Conservation (phyloP, 202 grass and related monocot genomes). For the Brachypodium distachyon region DNA sequence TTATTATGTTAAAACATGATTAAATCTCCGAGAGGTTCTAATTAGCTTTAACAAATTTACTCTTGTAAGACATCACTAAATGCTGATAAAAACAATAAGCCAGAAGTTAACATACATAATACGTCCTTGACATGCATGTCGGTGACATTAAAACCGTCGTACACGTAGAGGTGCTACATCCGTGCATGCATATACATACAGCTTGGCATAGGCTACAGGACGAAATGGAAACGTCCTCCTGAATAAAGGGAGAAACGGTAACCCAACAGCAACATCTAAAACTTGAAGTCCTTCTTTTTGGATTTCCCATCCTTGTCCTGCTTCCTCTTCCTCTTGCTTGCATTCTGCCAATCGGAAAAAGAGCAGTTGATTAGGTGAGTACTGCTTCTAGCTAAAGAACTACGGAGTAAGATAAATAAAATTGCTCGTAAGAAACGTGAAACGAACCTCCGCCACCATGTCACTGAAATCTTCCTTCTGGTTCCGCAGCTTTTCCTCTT, state of each 20-base stretch:
- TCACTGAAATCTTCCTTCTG: slow-evolving; percentile 99
- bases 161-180: neutral
- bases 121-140: neutral
- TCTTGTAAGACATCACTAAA: too few species aligned
- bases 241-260: neutral
- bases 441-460: slow-evolving; percentile 87
- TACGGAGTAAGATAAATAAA: neutral
- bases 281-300: slow-evolving; percentile 98
- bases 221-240: neutral
- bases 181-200: neutral
- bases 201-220: neutral
- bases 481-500: slow-evolving; percentile 83
- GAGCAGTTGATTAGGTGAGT: neutral
- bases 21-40: too few species aligned
- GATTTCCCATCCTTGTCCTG: slow-evolving; percentile 92
- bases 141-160: neutral
- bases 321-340: slow-evolving; percentile 91
- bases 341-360: slow-evolving; percentile 24
- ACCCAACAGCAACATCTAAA: slow-evolving; percentile 26
- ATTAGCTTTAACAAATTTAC: too few species aligned
- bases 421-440: neutral
- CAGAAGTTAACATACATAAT: too few species aligned
- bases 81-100: too few species aligned
- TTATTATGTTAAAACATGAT: too few species aligned
- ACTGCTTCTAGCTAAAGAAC: neutral